Evolutionary conservation across 2,329 filamentous ascomycete species (phyloP).

Genomic region (Cladosporium sp.): DNA sequence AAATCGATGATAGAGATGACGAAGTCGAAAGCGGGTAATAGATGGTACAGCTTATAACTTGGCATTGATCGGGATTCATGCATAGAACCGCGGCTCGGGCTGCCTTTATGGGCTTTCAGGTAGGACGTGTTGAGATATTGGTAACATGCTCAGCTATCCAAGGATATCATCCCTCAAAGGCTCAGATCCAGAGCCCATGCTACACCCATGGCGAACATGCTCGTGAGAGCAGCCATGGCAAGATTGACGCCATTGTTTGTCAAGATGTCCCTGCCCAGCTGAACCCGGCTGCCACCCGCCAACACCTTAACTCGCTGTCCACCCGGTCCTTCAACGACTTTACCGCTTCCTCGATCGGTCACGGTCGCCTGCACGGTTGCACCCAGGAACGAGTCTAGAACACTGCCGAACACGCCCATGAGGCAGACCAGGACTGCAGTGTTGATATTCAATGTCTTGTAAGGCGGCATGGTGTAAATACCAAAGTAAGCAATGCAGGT

Average conservation of each 20-base stretch:
- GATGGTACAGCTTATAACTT: neutral
- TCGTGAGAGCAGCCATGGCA: conserved; percentile 81
- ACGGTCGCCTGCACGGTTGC: conserved; percentile 83
- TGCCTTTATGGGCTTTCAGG: neutral
- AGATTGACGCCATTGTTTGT: conserved; percentile 97
- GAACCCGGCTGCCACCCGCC: conserved; percentile 37
- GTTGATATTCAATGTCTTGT: conserved; percentile 14
- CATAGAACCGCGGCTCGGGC: neutral
- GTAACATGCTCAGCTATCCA: neutral
- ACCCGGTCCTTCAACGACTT: conserved; percentile 75
- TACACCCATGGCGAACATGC: conserved; percentile 67
- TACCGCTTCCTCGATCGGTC: conserved; percentile 74
- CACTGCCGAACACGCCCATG: conserved; percentile 73
- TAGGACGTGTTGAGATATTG: neutral
- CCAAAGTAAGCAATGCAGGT: conserved; percentile 61
- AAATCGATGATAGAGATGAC: neutral
- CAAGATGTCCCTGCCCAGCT: conserved; percentile 68
- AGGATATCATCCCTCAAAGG: neutral
- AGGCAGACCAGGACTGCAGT: conserved; percentile 48
- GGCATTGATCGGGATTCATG: neutral
- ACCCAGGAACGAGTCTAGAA: conserved; percentile 84
- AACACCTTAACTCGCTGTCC: conserved; percentile 47
- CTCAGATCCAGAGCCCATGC: conserved; percentile 28
- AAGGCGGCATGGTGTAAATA: conserved; percentile 18
- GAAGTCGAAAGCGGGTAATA: neutral